Evolutionary conservation across 257 asterid species (phyloP).

Genomic region (Handroanthus guayacan): DNA sequence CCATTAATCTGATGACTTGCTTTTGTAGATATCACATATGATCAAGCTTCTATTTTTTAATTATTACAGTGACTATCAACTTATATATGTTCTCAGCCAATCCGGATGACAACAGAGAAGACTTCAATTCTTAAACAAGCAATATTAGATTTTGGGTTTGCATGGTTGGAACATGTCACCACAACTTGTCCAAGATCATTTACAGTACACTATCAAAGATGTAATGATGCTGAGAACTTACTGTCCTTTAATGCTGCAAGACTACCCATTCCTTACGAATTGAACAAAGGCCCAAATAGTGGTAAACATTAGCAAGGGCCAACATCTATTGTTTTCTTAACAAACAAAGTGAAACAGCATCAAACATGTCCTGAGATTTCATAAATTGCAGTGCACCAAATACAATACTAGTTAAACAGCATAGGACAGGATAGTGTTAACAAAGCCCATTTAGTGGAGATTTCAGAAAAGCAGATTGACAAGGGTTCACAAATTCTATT

Average conservation of each 20-base stretch:
- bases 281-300: neutral
- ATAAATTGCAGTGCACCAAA: too few species aligned
- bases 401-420: too few species aligned
- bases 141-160: slow-evolving; percentile 1
- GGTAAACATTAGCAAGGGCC: slow-evolving; percentile 1
- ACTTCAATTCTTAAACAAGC: neutral
- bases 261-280: neutral
- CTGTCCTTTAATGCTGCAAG: neutral
- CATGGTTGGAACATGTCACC: neutral
- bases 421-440: too few species aligned
- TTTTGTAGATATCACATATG: neutral
- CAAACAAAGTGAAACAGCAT: neutral
- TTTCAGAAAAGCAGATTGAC: too few species aligned
- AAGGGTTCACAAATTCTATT: too few species aligned
- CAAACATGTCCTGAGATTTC: too few species aligned
- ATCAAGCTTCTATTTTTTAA: neutral
- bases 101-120: neutral
- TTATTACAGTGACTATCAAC: neutral
- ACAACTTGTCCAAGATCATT: neutral
- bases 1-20: neutral
- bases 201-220: neutral
- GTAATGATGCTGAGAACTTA: neutral
- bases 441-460: too few species aligned
- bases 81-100: neutral
- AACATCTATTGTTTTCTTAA: neutral